Evolutionary conservation across 306 rosid species (phyloP).

Genomic region (Astragalus membranaceus): DNA sequence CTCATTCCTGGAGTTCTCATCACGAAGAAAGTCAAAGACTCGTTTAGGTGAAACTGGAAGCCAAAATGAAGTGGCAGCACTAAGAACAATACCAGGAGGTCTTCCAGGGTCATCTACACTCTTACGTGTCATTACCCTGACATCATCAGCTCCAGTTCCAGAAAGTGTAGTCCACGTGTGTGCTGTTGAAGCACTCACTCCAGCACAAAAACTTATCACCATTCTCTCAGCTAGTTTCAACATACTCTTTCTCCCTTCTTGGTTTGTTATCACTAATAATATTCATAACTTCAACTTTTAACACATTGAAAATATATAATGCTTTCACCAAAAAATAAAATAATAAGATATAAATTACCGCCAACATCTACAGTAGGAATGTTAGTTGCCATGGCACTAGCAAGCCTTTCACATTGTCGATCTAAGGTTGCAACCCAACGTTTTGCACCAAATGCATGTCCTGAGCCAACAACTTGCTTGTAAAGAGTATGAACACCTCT

Average conservation of each 20-base stretch:
- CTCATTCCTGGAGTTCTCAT: conserved; percentile 87
- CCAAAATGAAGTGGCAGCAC: conserved; percentile 98
- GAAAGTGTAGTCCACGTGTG: conserved; percentile 90
- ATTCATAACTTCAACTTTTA: no score
- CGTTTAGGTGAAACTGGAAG: conserved; percentile 81
- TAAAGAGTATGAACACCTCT: conserved; percentile 86
- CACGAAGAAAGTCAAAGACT: conserved; percentile 87
- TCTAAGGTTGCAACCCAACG: conserved; percentile 93
- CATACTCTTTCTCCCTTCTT: conserved; percentile 96
- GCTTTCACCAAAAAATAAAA: no score
- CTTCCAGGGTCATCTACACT: conserved; percentile 94
- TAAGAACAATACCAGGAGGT: conserved; percentile 90
- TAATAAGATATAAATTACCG: conserved; percentile 31
- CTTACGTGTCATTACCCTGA: conserved; percentile 90
- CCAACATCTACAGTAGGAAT: conserved; percentile 81
- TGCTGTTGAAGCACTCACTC: conserved; percentile 95
- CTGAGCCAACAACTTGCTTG: conserved; percentile 79
- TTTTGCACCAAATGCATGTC: conserved; percentile 90
- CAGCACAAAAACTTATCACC: conserved; percentile 92
- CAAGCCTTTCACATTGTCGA: conserved; percentile 89
- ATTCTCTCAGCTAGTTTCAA: conserved; percentile 92
- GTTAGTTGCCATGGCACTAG: conserved; percentile 86
- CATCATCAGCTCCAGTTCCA: conserved; percentile 94
- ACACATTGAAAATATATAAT: no score
- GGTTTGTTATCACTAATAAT: conserved; percentile 67